Conservation (phyloP, 768 basidiomycete species). For the Leucosporidium creatinivorum region DNA sequence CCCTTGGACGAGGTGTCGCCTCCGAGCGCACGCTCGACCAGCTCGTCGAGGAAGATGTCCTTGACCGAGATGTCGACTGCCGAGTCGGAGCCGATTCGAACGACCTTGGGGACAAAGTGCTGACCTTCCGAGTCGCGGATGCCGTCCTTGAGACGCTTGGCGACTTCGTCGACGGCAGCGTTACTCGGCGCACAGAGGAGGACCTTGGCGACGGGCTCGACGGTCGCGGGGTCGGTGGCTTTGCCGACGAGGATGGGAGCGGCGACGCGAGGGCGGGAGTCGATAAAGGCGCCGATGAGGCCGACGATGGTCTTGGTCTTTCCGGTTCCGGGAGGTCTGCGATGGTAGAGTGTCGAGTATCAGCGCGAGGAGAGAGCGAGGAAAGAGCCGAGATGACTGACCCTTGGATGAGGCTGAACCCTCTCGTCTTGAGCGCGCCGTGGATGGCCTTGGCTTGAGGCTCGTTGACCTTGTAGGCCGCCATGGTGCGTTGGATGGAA, state of each 20-base stretch:
- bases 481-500: conserved; percentile 63
- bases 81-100: conserved; percentile 75
- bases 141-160: conserved; percentile 75
- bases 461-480: conserved; percentile 69
- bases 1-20: conserved; percentile 40
- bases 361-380: not conserved
- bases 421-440: conserved; percentile 55
- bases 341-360: not conserved
- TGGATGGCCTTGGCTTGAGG: conserved; percentile 88
- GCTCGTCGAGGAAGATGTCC: conserved; percentile 75
- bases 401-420: conserved; percentile 94
- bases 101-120: conserved; percentile 62
- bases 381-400: conserved; percentile 40
- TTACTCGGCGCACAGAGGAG: conserved; percentile 96
- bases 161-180: conserved; percentile 95
- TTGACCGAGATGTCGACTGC: conserved; percentile 69
- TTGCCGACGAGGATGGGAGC: conserved; percentile 50
- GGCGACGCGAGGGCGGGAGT: conserved; percentile 26
- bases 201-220: conserved; percentile 58
- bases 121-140: conserved; percentile 54
- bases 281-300: conserved; percentile 72
- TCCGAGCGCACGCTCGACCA: conserved; percentile 66
- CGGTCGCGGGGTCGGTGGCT: conserved; percentile 45
- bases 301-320: conserved; percentile 98
- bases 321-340: conserved; percentile 91